Base-by-base conservation (phyloP, 371 early-diverging fungal genomes). In the Mucor lusitanicus region DNA sequence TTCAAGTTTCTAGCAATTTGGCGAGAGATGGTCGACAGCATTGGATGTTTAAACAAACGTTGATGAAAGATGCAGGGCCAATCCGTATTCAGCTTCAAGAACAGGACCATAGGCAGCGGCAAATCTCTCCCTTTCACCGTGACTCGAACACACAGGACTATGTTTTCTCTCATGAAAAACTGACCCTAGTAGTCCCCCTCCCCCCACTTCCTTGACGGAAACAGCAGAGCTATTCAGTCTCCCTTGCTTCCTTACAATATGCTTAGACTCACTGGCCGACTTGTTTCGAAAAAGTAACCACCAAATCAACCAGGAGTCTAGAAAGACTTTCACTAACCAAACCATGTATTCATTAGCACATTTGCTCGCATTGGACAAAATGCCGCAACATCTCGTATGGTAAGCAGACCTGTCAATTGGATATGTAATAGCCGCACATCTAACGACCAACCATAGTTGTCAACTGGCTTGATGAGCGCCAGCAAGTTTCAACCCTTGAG, bases 391-490 rank as follows among this genome's bases (percentile, higher is more conserved):
- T 35, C 56, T 60, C 72, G 72, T 50, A 68, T 64, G 72, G 72
- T 72, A 63, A 72, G 68, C 19, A 32, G 21, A 37, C 32, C 5
- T 28, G 39, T 12, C 27, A 40, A 33, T 65, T 17, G 27, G 1
- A 12, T 12, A 35, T 35, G 6, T 35, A 9, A 35, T 6, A 21
- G 8, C 15, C 25, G 6, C 17, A 17, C 25, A 39, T 33, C 13
- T 59, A 37, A 8, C 15, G 28, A 44, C 58, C 25, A 37, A 17
- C n/a, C 6, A 60, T 59, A 72, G 72, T 44, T 72, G 30, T 74
- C 70, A 28, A 70, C 74, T n/a, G 42, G 68, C 35, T 61, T 74
- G 30, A 35, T 72, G 54, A 32, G 33, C 21, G 15, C 42, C n/a
- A 67, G 23, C 23, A 39, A 53, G 37, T 12, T 65, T 13, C 66